Percentiles rank a stretch among this genome's conserved stretches.
Conservation (phyloP, 1,139 yeast genomes). For the Zygosaccharomyces pseudobailii region DNA sequence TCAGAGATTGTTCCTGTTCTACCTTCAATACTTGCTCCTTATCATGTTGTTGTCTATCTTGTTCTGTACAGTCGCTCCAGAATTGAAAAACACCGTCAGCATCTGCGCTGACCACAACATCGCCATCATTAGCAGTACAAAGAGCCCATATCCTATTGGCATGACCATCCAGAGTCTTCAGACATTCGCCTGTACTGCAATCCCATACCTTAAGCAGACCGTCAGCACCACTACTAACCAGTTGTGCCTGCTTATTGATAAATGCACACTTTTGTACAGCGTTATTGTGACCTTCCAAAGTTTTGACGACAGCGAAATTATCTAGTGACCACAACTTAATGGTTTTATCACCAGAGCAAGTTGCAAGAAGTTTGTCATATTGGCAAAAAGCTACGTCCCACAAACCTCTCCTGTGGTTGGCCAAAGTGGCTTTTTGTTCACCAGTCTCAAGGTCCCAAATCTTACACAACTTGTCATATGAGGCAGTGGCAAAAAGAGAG, state of each 20-base stretch:
- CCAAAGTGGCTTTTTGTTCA: conserved; percentile 75
- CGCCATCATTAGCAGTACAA: conserved; percentile 61
- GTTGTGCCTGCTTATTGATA: conserved; percentile 59
- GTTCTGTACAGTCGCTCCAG: conserved; percentile 86
- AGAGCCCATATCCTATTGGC: conserved; percentile 94
- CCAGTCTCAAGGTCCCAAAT: conserved; percentile 82
- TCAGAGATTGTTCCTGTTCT: conserved; percentile 83
- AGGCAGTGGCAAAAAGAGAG: conserved; percentile 83
- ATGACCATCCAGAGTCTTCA: conserved; percentile 83
- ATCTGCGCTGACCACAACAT: conserved; percentile 75
- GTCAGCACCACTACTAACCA: conserved; percentile 88
- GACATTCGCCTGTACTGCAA: conserved; percentile 64
- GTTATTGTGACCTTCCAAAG: conserved; percentile 93
- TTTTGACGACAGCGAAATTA: conserved; percentile 69
- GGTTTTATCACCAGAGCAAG: conserved; percentile 89
- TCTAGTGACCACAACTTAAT: conserved; percentile 81
- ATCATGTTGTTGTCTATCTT: conserved; percentile 46
- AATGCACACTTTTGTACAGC: conserved; percentile 81
- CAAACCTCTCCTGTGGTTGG: conserved; percentile 89
- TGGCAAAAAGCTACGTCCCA: conserved; percentile 87
- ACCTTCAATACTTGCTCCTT: conserved; percentile 53
- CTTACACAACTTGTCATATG: conserved; percentile 91
- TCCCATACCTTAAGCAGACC: conserved; percentile 94
- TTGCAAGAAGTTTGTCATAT: conserved; percentile 67
- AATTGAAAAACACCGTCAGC: conserved; percentile 89